Base-by-base conservation (phyloP, 2,329 filamentous ascomycete genomes). In the Grosmannia serpens region DNA sequence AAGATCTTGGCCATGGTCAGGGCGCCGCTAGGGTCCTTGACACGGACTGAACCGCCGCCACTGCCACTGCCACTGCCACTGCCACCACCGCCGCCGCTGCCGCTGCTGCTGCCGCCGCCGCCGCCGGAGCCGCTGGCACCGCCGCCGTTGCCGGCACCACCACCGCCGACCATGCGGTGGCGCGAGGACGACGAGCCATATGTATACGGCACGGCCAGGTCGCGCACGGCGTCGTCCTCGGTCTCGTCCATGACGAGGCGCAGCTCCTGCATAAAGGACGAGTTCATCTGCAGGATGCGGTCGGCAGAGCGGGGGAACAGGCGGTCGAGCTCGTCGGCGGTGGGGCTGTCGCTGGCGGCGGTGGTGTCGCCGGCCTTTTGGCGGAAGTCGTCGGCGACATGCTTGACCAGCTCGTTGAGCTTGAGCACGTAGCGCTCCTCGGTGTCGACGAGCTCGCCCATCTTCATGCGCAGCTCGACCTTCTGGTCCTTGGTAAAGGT, bases 371-470 rank as follows among this genome's bases (percentile, higher is more conserved):
- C 83, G 4, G 87, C 86, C 62, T 84, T 86, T 55, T 85, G 75
- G 35, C 88, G 84, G 66, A 95, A 91, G 62, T 95, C 88, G 58
- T 84, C 82, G 29, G 90, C 90, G 33, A 96, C 84, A 60, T 86
- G 83, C 62, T 88, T 84, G 49, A 96, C 87, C 61, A 99, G 74
- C 64, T 94, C 88, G 62, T 88, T 83, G 59, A 99, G 74, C 70
- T 97, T 96, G 65, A 82, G 80, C 49, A 99, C 90, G 71, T 97
- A 99, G 70, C 89, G 86, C 69, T 94, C 90, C 70, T 99, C 94
- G 0, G 94, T 99, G 66, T 95, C 89, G 38, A 96, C 83, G 60
- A 97, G 75, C 70, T 99, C 94, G 60, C 83, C 85, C 78, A 99
- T 85, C 70, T 96, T 92, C 71, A 91, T 87, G 47, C 91, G 84